Conservation (phyloP, 768 basidiomycete genomes). For the Boletus huronensis region DNA sequence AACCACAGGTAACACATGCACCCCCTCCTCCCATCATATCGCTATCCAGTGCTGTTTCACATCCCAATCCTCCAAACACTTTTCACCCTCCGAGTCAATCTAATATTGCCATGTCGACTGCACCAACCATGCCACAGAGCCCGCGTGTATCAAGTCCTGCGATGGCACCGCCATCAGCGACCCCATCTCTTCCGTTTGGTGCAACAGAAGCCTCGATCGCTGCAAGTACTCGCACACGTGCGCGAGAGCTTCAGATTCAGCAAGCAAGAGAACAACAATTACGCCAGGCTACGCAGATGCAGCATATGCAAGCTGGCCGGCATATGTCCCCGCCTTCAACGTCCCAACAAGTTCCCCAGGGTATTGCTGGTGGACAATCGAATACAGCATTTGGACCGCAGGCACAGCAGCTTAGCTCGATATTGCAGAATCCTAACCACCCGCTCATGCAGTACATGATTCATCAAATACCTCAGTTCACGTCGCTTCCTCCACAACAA, state of each 20-base stretch:
- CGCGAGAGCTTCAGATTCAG: slow-evolving; percentile 35
- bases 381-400: slow-evolving; percentile 28
- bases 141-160: slow-evolving; percentile 34
- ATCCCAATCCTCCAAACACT: slow-evolving; percentile 21
- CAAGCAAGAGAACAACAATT: slow-evolving; percentile 34
- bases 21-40: slow-evolving; percentile 25
- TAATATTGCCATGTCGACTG: slow-evolving; percentile 9
- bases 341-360: slow-evolving; percentile 20
- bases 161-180: slow-evolving; percentile 26
- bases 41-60: slow-evolving; percentile 13
- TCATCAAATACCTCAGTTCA: slow-evolving; percentile 51
- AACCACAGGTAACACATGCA: slow-evolving; percentile 43
- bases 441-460: slow-evolving; percentile 57
- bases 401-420: slow-evolving; percentile 42
- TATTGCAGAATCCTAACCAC: slow-evolving; percentile 55
- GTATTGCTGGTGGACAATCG: slow-evolving; percentile 14
- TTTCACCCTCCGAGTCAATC: slow-evolving; percentile 20
- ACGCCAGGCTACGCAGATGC: slow-evolving; percentile 33
- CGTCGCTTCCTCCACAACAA: slow-evolving; percentile 44
- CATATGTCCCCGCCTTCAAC: slow-evolving; percentile 44
- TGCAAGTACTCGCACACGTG: slow-evolving; percentile 32
- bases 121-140: slow-evolving; percentile 25
- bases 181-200: slow-evolving; percentile 32
- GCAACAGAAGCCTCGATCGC: slow-evolving; percentile 35
- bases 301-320: slow-evolving; percentile 33